Evolutionary conservation across 2,329 filamentous ascomycete species (phyloP).

Genomic region (Fusarium sp.): DNA sequence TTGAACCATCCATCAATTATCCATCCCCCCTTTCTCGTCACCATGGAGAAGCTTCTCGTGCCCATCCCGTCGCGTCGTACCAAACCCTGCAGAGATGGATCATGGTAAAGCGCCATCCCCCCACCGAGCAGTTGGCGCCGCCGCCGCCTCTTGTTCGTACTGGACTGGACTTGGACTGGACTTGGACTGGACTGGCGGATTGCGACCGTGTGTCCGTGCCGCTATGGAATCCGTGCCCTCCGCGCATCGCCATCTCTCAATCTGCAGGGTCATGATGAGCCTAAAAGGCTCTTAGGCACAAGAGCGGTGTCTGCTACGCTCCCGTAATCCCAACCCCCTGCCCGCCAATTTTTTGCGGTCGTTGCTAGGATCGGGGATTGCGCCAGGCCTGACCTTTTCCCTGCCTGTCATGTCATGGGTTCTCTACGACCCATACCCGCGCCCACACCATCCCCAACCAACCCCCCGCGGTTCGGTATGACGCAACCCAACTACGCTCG

Average conservation of each 20-base stretch:
- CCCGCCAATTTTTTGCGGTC: constrained; percentile 30
- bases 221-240: constrained; percentile 33
- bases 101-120: not conserved
- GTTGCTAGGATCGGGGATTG: constrained; percentile 28
- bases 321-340: constrained; percentile 31
- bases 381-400: constrained; percentile 26
- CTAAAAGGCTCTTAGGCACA: constrained; percentile 36
- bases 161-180: no score
- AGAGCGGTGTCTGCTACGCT: constrained; percentile 34
- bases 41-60: constrained; percentile 9
- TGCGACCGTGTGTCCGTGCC: constrained; percentile 22
- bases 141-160: constrained; percentile 27
- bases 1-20: not conserved
- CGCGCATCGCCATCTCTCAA: constrained; percentile 33
- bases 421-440: constrained; percentile 34
- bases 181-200: not conserved
- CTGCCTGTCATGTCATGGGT: constrained; percentile 39
- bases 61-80: not conserved
- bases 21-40: constrained; percentile 3
- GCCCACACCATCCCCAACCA: constrained; percentile 33
- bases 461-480: constrained; percentile 35
- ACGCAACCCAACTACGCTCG: constrained; percentile 38
- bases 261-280: constrained; percentile 36
- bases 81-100: constrained; percentile 5
- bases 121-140: constrained; percentile 21